These are phyloP conservation scores for Colletotrichum theobromicola DNA, from an alignment of 2,329 filamentous ascomycete genomes.

Conservation along the genomic window DNA sequence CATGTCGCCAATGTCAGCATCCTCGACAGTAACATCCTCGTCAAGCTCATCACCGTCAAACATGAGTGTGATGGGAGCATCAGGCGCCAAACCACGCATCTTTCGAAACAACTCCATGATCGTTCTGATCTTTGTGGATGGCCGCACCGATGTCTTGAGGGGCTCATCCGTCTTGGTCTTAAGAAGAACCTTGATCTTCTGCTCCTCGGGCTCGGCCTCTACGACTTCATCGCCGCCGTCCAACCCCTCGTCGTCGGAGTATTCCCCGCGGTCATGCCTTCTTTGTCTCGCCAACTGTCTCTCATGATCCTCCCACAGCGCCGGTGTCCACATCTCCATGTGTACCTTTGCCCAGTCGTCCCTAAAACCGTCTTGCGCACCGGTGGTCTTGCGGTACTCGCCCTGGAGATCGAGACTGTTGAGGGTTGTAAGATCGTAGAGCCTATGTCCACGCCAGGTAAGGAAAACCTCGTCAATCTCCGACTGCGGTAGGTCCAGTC, in stretches of 20 bases:
- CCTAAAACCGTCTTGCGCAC: conserved; percentile 44
- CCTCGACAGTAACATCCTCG: conserved; percentile 62
- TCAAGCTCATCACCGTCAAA: conserved; percentile 80
- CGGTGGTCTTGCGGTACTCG: conserved; percentile 46
- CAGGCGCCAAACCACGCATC: conserved; percentile 53
- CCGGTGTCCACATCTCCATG: conserved; percentile 78
- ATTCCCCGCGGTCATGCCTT: conserved; percentile 46
- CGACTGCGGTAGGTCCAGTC: conserved; percentile 38
- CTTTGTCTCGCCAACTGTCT: conserved; percentile 54
- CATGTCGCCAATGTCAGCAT: conserved; percentile 76
- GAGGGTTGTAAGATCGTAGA: conserved; percentile 81
- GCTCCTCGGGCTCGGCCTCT: conserved; percentile 28
- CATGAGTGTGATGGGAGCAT: conserved; percentile 63
- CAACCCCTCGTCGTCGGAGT: conserved; percentile 33
- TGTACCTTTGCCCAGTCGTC: conserved; percentile 66
- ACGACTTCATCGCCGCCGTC: conserved; percentile 21
- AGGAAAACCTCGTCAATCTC: conserved; percentile 68
- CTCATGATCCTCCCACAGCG: conserved; percentile 58
- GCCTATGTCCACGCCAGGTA: conserved; percentile 75
- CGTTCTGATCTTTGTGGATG: conserved; percentile 64
- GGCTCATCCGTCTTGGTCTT: conserved; percentile 56
- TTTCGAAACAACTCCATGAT: conserved; percentile 68
- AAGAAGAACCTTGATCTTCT: conserved; percentile 56
- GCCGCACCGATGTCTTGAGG: conserved; percentile 55
- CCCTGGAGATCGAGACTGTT: conserved; percentile 65